These are phyloP conservation scores for Fusarium paranaense DNA, from an alignment of 2,329 filamentous ascomycete species.

Conservation along the genomic window DNA sequence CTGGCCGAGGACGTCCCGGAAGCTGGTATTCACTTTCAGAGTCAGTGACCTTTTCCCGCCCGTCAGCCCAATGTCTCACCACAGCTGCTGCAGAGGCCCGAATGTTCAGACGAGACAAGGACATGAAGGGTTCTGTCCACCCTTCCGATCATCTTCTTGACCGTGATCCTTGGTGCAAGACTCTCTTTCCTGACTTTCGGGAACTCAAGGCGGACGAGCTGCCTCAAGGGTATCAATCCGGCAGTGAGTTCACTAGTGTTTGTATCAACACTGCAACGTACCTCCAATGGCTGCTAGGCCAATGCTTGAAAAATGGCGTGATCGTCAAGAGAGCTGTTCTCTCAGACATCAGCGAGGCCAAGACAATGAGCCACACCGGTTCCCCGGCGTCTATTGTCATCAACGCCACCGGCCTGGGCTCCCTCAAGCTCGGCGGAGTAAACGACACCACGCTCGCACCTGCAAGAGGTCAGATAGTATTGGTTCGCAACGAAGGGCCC, in stretches of 20 bases:
- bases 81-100: neutral
- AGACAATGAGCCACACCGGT: neutral
- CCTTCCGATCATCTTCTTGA: neutral
- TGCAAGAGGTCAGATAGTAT: constrained; percentile 82
- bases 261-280: constrained; percentile 93
- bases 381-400: constrained; percentile 62
- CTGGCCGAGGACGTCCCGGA: neutral
- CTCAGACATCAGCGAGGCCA: constrained; percentile 77
- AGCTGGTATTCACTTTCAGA: neutral
- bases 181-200: neutral
- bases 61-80: neutral
- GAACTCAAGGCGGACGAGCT: neutral
- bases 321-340: constrained; percentile 72
- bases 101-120: neutral
- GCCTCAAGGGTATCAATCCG: constrained; percentile 58
- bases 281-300: constrained; percentile 83
- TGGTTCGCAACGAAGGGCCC: constrained; percentile 81
- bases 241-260: constrained; percentile 83
- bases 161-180: neutral
- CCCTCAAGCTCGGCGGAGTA: constrained; percentile 82
- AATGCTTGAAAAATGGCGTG: constrained; percentile 81
- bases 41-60: neutral
- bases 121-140: neutral
- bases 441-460: constrained; percentile 78
- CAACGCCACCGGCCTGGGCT: constrained; percentile 85